Conservation (phyloP, 768 basidiomycete genomes). For the Suillus subaureus region DNA sequence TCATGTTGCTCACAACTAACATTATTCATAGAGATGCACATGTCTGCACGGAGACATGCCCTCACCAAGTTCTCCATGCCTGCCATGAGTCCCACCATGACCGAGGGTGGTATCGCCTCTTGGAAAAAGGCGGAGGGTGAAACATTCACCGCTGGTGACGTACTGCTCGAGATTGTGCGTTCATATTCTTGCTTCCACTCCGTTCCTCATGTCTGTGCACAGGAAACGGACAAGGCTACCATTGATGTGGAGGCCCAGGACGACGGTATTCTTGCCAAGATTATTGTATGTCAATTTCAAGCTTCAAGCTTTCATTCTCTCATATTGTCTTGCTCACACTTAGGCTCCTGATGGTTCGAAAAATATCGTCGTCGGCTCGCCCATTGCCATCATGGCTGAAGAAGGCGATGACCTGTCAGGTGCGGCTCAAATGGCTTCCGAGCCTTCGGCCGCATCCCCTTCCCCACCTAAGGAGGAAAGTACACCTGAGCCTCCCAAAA, state of each 20-base stretch:
- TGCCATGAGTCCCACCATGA: constrained; percentile 99
- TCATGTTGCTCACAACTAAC: constrained; percentile 1
- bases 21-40: constrained; percentile 67
- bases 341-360: constrained; percentile 87
- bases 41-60: constrained; percentile 75
- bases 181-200: constrained; percentile 10
- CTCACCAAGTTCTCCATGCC: constrained; percentile 93
- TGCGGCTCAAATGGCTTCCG: constrained; percentile 70
- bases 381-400: constrained; percentile 92
- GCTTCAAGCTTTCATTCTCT: not conserved
- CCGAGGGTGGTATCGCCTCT: constrained; percentile 94
- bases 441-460: constrained; percentile 48
- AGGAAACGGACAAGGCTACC: constrained; percentile 99
- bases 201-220: constrained; percentile 15
- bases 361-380: constrained; percentile 80
- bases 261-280: constrained; percentile 95
- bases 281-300: constrained; percentile 65
- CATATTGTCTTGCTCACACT: constrained; percentile 8
- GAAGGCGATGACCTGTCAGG: constrained; percentile 93
- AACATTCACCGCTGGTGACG: constrained; percentile 84
- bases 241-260: constrained; percentile 99
- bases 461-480: constrained; percentile 36
- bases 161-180: constrained; percentile 92
- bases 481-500: constrained; percentile 45
- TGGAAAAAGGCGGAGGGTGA: constrained; percentile 99